A percentile compares a stretch with the other conserved stretches of the same genome.
Conservation (phyloP, 768 basidiomycete genomes). For the Tubosaeta sp. region DNA sequence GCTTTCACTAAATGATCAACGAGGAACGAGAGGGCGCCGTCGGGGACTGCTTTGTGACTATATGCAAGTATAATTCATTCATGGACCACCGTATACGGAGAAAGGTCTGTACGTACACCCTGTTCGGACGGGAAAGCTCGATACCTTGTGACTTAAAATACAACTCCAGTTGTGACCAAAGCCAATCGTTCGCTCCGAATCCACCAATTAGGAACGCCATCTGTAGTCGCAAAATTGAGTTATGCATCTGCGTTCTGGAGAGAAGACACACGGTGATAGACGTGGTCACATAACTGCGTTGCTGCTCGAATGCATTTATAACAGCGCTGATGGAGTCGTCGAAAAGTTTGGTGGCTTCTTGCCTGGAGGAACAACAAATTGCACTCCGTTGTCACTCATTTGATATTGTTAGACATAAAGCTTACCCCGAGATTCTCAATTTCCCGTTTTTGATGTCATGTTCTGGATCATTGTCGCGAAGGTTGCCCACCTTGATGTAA, state of each 20-base stretch:
- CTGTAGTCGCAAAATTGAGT: neutral
- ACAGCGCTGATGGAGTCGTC: conserved; percentile 36
- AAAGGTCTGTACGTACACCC: conserved; percentile 36
- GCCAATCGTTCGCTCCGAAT: conserved; percentile 44
- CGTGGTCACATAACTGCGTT: conserved; percentile 16
- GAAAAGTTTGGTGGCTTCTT: conserved; percentile 37
- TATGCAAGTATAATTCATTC: neutral
- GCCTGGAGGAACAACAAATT: conserved; percentile 15
- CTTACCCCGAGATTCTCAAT: conserved; percentile 33
- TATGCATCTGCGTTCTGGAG: neutral
- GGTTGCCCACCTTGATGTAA: conserved; percentile 37
- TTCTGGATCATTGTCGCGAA: conserved; percentile 28
- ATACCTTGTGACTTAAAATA: conserved; percentile 33
- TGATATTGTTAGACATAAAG: neutral
- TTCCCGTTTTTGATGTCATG: conserved; percentile 32
- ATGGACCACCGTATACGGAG: neutral
- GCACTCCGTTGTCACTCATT: neutral
- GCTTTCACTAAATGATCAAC: conserved; percentile 43
- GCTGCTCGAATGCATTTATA: conserved; percentile 29
- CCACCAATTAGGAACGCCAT: conserved; percentile 46
- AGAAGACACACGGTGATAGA: conserved; percentile 28
- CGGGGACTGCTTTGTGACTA: conserved; percentile 46
- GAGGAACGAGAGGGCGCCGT: conserved; percentile 38
- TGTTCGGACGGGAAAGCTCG: conserved; percentile 44
- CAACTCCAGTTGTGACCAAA: conserved; percentile 37